phyloP scores from a whole-genome alignment of 345 rosid species.

The Hirschfeldia incana region DNA sequence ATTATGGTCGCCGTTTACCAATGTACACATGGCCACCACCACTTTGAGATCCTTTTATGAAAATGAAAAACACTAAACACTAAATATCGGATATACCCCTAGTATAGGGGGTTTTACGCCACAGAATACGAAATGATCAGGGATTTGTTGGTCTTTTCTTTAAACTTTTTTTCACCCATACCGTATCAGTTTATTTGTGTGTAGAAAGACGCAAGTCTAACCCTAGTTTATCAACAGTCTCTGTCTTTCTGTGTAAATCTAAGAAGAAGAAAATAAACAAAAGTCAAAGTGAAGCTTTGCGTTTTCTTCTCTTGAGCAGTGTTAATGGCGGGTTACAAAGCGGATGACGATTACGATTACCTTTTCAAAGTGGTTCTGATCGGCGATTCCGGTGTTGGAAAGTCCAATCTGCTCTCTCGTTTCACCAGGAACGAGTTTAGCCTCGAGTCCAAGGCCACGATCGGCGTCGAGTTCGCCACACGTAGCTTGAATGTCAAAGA shows the following conservation, averaged over 20 bases:
- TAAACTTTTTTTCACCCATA: not conserved
- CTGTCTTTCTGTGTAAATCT: constrained; percentile 13
- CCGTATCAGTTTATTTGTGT: constrained; percentile 5
- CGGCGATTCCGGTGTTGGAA: constrained; percentile 94
- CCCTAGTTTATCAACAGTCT: constrained; percentile 25
- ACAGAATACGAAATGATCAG: not conserved
- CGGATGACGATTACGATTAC: constrained; percentile 93
- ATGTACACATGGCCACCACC: constrained; percentile 38
- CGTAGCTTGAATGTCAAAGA: constrained; percentile 85
- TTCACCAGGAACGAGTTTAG: constrained; percentile 94
- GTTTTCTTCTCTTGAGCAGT: not conserved
- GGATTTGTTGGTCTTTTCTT: not conserved
- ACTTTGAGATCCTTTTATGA: constrained; percentile 31
- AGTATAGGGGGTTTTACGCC: not conserved
- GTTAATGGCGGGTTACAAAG: constrained; percentile 82
- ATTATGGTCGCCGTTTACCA: constrained; percentile 20
- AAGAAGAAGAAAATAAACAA: not conserved
- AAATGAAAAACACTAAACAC: constrained; percentile 12
- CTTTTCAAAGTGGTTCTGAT: constrained; percentile 86
- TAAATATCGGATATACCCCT: constrained; percentile 21
- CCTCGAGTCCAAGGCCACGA: constrained; percentile 90
- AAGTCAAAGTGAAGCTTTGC: not conserved
- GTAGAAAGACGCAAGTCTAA: constrained; percentile 33
- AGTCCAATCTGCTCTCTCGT: constrained; percentile 88
- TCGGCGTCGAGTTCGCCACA: constrained; percentile 95